Percentiles rank a stretch among this genome's conserved stretches.
phyloP scores from a whole-genome alignment of 192 early-diverging fungal species.

The Coemansia aciculifera region DNA sequence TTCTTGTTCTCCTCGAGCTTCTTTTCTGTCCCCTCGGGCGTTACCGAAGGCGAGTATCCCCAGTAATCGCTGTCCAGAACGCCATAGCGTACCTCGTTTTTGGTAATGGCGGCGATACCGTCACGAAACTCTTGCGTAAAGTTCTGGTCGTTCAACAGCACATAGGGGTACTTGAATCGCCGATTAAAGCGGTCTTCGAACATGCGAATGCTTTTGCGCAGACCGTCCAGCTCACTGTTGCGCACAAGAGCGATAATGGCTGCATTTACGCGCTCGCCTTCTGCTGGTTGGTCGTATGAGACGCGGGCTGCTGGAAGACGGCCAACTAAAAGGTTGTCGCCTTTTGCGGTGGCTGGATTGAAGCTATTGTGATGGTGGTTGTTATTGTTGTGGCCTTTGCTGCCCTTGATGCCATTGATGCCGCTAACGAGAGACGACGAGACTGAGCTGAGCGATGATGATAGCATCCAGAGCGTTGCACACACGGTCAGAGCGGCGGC shows the following conservation, averaged over 20 bases:
- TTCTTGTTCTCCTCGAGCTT: constrained; percentile 52
- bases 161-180: constrained; percentile 73
- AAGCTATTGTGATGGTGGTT: neutral
- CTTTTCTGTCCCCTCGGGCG: constrained; percentile 32
- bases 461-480: constrained; percentile 39
- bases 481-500: constrained; percentile 19
- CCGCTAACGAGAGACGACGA: constrained; percentile 21
- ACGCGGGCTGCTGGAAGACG: constrained; percentile 25
- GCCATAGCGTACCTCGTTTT: constrained; percentile 49
- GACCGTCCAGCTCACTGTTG: constrained; percentile 67
- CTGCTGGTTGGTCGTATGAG: constrained; percentile 40
- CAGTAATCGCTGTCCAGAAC: constrained; percentile 38
- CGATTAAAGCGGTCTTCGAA: constrained; percentile 73
- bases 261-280: constrained; percentile 55
- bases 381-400: constrained; percentile 5
- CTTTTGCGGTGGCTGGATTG: neutral
- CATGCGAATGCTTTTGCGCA: constrained; percentile 60
- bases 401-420: constrained; percentile 1
- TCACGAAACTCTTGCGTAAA: constrained; percentile 71
- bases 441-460: constrained; percentile 9
- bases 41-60: constrained; percentile 50
- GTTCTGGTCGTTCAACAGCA: constrained; percentile 74
- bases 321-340: constrained; percentile 12
- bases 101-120: constrained; percentile 47
- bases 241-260: constrained; percentile 66